Evolutionary conservation across 805 yeast genomes (phyloP).

Genomic region (Zygotorulaspora danielsina): DNA sequence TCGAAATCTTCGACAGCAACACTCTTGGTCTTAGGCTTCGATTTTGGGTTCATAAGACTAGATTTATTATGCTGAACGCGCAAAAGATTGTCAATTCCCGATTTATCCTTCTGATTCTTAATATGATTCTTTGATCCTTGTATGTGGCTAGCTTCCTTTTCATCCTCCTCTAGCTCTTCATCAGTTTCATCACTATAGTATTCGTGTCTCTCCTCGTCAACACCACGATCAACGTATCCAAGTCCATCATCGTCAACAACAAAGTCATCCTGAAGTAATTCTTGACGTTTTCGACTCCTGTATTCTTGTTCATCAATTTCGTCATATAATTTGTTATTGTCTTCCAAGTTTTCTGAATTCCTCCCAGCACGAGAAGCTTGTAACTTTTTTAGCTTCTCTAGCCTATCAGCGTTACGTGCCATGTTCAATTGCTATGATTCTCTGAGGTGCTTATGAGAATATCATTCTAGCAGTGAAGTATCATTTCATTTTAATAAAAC

Average conservation of each 20-base stretch:
- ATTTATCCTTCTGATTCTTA: conserved; percentile 11
- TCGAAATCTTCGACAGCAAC: conserved; percentile 56
- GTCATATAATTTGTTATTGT: conserved; percentile 63
- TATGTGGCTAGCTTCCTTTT: conserved; percentile 24
- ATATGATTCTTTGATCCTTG: conserved; percentile 15
- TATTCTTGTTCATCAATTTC: conserved; percentile 80
- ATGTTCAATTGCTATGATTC: conserved; percentile 20
- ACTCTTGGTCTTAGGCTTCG: conserved; percentile 38
- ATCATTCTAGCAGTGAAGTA: not conserved
- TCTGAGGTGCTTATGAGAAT: not conserved
- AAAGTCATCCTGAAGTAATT: conserved; percentile 83
- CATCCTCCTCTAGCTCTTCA: conserved; percentile 25
- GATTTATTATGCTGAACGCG: conserved; percentile 48
- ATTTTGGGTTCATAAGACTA: conserved; percentile 26
- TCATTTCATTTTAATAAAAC: too few species aligned
- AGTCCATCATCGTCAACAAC: conserved; percentile 92
- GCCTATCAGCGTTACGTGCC: conserved; percentile 42
- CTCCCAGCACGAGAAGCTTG: conserved; percentile 49
- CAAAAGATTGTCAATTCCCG: conserved; percentile 44
- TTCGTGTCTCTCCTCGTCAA: conserved; percentile 75
- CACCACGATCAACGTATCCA: conserved; percentile 92
- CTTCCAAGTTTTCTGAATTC: conserved; percentile 28
- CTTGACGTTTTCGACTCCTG: conserved; percentile 70
- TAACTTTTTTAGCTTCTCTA: conserved; percentile 56
- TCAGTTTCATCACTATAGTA: conserved; percentile 57